Evolutionary conservation across 2,329 filamentous ascomycete species (phyloP).

Genomic region (Lasiodiplodia theobromae): DNA sequence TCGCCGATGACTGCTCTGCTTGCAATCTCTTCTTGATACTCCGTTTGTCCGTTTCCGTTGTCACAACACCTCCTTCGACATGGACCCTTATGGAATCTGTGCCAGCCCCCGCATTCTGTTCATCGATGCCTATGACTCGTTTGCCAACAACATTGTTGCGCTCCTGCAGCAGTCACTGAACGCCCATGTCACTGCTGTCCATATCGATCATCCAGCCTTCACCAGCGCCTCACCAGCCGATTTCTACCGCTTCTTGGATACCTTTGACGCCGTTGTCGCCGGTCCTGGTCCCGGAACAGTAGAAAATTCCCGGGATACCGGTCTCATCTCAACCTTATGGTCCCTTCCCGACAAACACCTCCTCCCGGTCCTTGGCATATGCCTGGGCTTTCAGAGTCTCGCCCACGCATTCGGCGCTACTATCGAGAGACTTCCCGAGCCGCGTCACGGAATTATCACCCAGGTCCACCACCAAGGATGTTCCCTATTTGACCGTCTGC

Average conservation of each 20-base stretch:
- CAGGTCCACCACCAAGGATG: conserved; percentile 65
- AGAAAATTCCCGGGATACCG: conserved; percentile 74
- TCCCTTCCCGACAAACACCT: conserved; percentile 63
- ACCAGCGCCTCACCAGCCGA: conserved; percentile 38
- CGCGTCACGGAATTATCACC: conserved; percentile 83
- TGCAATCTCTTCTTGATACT: neutral
- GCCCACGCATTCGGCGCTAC: conserved; percentile 71
- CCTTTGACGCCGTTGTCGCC: conserved; percentile 85
- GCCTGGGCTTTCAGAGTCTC: conserved; percentile 86
- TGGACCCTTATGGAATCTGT: conserved; percentile 20
- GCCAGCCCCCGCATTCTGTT: conserved; percentile 70
- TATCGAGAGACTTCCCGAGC: conserved; percentile 72
- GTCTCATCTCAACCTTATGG: conserved; percentile 82
- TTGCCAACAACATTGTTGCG: conserved; percentile 91
- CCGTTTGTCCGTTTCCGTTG: neutral
- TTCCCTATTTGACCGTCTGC: conserved; percentile 72
- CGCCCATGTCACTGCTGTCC: conserved; percentile 73
- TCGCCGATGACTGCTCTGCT: neutral
- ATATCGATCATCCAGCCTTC: conserved; percentile 64
- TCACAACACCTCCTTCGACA: conserved; percentile 3
- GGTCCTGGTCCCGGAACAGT: conserved; percentile 91
- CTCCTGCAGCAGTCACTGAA: conserved; percentile 75
- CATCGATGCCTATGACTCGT: conserved; percentile 95
- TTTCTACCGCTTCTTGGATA: conserved; percentile 56
- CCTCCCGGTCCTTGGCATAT: conserved; percentile 85